Evolutionary conservation across 768 basidiomycete genomes (phyloP).

Genomic region (Pleurotus eryngii): DNA sequence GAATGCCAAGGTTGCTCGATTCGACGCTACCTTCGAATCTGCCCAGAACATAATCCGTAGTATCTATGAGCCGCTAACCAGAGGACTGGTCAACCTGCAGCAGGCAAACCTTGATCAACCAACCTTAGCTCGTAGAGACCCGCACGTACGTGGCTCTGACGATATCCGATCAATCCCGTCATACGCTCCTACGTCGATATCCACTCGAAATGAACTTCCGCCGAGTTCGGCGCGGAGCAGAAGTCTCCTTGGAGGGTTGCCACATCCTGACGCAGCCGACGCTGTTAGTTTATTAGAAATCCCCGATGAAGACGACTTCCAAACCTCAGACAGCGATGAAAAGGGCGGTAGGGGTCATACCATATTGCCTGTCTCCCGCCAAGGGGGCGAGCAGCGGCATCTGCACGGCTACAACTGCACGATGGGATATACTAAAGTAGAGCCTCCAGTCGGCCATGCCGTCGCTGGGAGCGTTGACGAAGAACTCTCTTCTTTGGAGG

Average conservation of each 20-base stretch:
- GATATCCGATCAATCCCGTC: not conserved
- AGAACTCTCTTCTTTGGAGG: no score
- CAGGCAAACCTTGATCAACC: not conserved
- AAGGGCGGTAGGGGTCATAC: no score
- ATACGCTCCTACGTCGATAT: not conserved
- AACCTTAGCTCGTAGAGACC: not conserved
- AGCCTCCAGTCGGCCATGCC: no score
- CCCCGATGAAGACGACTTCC: no score
- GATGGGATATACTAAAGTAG: no score
- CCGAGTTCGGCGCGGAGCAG: conserved; percentile 3
- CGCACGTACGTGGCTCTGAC: conserved; percentile 1
- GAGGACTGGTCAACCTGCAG: conserved; percentile 1
- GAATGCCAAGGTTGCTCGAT: conserved; percentile 1
- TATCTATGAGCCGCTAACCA: not conserved
- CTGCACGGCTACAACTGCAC: no score
- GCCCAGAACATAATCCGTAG: conserved; percentile 1
- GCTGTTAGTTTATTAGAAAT: no score
- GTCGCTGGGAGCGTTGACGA: no score
- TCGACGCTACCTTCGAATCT: conserved; percentile 2
- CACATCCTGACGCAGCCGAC: not conserved
- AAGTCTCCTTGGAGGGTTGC: not conserved
- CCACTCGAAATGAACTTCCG: no score
- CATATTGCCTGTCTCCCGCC: no score
- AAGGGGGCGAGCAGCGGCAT: no score
- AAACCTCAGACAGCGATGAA: no score